These are phyloP conservation scores for Tieghemostelium lacteum DNA, from an alignment of 78 protist genomes.

Conservation along the genomic window DNA sequence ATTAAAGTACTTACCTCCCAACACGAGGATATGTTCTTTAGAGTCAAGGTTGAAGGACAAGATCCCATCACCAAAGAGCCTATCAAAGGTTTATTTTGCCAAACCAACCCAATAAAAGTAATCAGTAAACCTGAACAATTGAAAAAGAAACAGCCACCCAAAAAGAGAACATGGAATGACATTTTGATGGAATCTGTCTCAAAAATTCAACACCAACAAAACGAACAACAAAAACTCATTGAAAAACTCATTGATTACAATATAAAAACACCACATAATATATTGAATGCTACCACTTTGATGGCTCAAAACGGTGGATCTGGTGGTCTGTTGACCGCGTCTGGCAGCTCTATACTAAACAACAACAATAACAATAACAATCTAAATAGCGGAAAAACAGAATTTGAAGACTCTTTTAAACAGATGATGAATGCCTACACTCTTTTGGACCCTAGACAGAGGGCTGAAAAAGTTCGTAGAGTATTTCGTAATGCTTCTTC, in stretches of 20 bases:
- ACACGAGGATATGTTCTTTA: constrained; percentile 81
- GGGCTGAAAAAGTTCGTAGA: constrained; percentile 63
- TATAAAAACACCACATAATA: constrained; percentile 1
- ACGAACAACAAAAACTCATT: constrained; percentile 65
- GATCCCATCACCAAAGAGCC: constrained; percentile 72
- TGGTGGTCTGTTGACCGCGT: neutral
- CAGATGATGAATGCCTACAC: constrained; percentile 55
- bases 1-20: constrained; percentile 79
- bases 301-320: neutral
- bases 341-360: no score
- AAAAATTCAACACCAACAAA: constrained; percentile 65
- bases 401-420: constrained; percentile 66
- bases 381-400: neutral
- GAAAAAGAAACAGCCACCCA: constrained; percentile 72
- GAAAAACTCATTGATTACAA: constrained; percentile 50
- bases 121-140: constrained; percentile 80
- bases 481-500: constrained; percentile 42
- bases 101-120: constrained; percentile 70
- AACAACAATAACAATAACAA: neutral
- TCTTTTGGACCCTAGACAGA: constrained; percentile 68
- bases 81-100: constrained; percentile 31
- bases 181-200: constrained; percentile 64
- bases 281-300: neutral
- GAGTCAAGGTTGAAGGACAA: constrained; percentile 72
- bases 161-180: constrained; percentile 76